A percentile compares a stretch with the other conserved stretches of the same genome.
phyloP scores from a whole-genome alignment of 2,329 filamentous ascomycete genomes.

The Lachnellula cervina region DNA sequence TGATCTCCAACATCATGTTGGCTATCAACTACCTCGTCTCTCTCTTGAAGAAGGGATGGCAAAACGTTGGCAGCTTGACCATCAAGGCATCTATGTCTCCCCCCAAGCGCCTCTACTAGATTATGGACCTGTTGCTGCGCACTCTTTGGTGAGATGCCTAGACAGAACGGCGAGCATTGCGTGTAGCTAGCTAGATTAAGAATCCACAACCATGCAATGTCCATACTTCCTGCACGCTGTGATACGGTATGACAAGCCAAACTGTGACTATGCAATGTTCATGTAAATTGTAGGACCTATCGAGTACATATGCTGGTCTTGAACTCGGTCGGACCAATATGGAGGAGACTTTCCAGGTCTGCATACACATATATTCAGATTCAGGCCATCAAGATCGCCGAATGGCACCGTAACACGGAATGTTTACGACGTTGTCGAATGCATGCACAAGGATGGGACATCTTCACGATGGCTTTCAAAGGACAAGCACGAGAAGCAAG shows the following conservation, averaged over 20 bases:
- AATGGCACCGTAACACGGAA: too few species aligned
- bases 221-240: not conserved
- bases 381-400: too few species aligned
- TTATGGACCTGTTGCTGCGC: slow-evolving; percentile 16
- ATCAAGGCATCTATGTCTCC: slow-evolving; percentile 99
- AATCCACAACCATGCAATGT: slow-evolving; percentile 19
- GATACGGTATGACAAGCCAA: not conserved
- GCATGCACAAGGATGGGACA: too few species aligned
- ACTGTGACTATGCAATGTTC: not conserved
- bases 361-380: too few species aligned
- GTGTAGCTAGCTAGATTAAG: slow-evolving; percentile 22
- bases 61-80: slow-evolving; percentile 99
- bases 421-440: too few species aligned
- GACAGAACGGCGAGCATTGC: slow-evolving; percentile 17
- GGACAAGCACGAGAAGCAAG: too few species aligned
- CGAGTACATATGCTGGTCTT: too few species aligned
- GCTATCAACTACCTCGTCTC: slow-evolving; percentile 99
- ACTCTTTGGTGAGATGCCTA: slow-evolving; percentile 28
- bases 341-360: too few species aligned
- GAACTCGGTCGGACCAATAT: too few species aligned
- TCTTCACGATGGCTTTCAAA: too few species aligned
- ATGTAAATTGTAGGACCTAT: not conserved
- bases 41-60: slow-evolving; percentile 99
- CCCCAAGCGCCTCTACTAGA: slow-evolving; percentile 94
- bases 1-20: slow-evolving; percentile 98